phyloP scores from a whole-genome alignment of 495 filamentous ascomycete genomes.

The Aspergillus taichungensis region DNA sequence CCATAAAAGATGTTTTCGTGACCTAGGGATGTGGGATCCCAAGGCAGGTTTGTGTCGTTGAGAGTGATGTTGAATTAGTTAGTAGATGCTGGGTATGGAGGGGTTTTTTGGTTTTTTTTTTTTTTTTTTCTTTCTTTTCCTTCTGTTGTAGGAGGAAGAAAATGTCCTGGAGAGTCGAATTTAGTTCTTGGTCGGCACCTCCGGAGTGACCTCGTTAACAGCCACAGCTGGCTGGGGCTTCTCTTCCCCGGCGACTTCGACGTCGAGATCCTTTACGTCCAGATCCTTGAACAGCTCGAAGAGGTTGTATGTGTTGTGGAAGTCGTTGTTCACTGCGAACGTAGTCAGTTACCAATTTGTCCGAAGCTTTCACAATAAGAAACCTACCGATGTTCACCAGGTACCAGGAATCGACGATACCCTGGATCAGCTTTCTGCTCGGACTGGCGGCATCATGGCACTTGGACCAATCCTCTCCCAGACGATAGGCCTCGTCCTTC shows the following conservation, averaged over 20 bases:
- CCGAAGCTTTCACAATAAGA: not conserved
- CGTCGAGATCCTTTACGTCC: constrained; percentile 54
- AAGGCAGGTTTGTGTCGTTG: constrained; percentile 29
- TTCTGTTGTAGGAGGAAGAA: too few relatives aligned
- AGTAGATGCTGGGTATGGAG: constrained; percentile 4
- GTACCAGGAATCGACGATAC: constrained; percentile 83
- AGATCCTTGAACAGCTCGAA: constrained; percentile 83
- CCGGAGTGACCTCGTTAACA: constrained; percentile 9
- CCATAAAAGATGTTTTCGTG: constrained; percentile 33
- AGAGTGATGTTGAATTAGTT: constrained; percentile 41
- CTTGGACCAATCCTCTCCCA: constrained; percentile 89
- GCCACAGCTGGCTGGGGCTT: constrained; percentile 9
- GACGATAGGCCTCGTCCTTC: constrained; percentile 94
- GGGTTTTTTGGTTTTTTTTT: too few relatives aligned
- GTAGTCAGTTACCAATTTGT: constrained; percentile 15
- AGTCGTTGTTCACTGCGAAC: constrained; percentile 83
- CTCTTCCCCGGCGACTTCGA: constrained; percentile 19
- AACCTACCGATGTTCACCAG: constrained; percentile 87
- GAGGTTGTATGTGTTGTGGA: constrained; percentile 67
- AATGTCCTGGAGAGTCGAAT: not conserved
- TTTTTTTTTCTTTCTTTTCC: too few relatives aligned
- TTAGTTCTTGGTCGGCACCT: constrained; percentile 20
- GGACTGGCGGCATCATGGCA: constrained; percentile 72
- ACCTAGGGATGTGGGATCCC: constrained; percentile 18
- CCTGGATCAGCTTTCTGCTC: constrained; percentile 73